Percentiles rank a stretch among this genome's conserved stretches.
phyloP scores from a whole-genome alignment of 2,329 filamentous ascomycete genomes.

The Sphaceloma murrayae region DNA sequence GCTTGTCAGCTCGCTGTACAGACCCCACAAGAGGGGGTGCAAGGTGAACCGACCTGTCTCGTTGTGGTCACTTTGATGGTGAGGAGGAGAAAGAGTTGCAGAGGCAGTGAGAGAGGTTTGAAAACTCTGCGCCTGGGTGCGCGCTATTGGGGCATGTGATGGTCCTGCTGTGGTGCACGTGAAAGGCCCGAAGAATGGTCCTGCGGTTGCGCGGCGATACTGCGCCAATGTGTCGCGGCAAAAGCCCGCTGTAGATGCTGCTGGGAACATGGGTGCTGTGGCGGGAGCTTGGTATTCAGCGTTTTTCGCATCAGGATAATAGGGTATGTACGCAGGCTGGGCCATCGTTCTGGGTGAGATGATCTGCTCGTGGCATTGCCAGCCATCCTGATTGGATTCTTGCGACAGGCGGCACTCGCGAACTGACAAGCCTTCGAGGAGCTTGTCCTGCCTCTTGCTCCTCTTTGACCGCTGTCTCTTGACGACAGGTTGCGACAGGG shows the following conservation, averaged over 20 bases:
- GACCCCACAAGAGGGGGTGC: too few relatives aligned
- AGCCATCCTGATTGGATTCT: background rate
- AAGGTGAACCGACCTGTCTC: too few relatives aligned
- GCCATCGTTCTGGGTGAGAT: background rate
- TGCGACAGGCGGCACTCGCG: background rate
- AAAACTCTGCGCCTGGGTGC: background rate
- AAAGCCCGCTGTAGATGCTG: background rate
- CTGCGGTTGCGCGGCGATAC: conserved; percentile 1
- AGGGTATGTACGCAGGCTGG: background rate
- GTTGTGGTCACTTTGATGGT: too few relatives aligned
- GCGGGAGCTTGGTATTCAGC: background rate
- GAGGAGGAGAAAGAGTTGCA: background rate
- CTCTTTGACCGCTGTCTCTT: background rate
- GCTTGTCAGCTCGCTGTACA: too few relatives aligned
- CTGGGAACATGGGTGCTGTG: background rate
- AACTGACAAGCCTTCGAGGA: background rate
- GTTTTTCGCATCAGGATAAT: background rate
- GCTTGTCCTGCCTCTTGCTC: background rate
- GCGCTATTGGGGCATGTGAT: conserved; percentile 2
- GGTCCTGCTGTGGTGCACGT: conserved; percentile 1
- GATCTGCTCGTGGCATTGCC: background rate
- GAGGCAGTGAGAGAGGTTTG: background rate
- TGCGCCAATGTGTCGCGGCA: background rate
- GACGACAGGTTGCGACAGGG: background rate
- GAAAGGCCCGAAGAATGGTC: background rate